Conservation (phyloP, 1,284 basidiomycete species). For the Rhizoctonia solani region DNA sequence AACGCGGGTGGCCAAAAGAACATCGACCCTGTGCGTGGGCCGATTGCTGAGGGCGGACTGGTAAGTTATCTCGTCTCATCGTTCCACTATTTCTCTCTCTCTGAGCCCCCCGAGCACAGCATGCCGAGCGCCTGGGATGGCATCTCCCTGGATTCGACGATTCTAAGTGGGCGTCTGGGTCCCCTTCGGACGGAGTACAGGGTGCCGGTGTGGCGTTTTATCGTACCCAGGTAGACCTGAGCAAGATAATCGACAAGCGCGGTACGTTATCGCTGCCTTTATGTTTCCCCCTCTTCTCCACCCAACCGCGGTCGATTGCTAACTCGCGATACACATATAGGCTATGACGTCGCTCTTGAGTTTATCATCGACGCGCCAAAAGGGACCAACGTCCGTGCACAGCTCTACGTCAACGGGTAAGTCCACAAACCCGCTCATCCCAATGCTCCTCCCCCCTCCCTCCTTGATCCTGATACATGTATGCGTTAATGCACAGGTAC, state of each 20-base stretch:
- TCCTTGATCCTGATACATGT: neutral
- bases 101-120: neutral
- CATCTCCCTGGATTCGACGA: conserved; percentile 43
- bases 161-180: conserved; percentile 39
- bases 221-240: conserved; percentile 21
- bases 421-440: too few relatives aligned
- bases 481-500: conserved; percentile 16
- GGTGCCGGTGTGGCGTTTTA: conserved; percentile 34
- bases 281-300: too few relatives aligned
- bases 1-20: conserved; percentile 41
- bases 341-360: conserved; percentile 29
- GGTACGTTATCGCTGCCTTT: neutral
- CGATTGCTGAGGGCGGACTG: conserved; percentile 44
- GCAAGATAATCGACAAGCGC: conserved; percentile 14
- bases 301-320: too few relatives aligned
- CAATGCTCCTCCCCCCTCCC: too few relatives aligned
- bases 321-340: too few relatives aligned
- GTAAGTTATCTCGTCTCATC: neutral
- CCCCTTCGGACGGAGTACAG: conserved; percentile 14
- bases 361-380: conserved; percentile 27
- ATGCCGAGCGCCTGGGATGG: conserved; percentile 43
- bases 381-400: conserved; percentile 35
- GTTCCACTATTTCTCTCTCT: neutral
- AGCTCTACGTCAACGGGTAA: conserved; percentile 38
- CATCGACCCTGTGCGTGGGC: conserved; percentile 39